These are phyloP conservation scores for Ceratocystis smalleyi DNA, from an alignment of 2,329 filamentous ascomycete genomes.

Conservation along the genomic window DNA sequence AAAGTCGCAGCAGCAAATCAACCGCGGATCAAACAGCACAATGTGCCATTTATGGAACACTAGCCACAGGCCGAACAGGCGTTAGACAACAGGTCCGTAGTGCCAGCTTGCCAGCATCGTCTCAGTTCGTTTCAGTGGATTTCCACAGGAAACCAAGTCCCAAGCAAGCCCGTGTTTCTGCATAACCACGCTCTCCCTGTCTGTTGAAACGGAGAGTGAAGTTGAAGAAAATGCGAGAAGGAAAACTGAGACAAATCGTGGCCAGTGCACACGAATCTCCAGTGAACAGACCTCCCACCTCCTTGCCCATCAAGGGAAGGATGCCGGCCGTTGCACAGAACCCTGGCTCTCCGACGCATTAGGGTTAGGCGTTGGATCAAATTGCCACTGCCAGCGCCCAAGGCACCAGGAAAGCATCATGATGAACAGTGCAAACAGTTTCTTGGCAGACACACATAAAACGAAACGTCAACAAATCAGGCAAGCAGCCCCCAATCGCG, in stretches of 20 bases:
- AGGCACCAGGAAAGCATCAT: not conserved
- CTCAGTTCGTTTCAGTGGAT: not conserved
- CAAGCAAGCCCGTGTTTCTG: no score
- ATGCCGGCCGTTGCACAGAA: not conserved
- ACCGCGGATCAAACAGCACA: not conserved
- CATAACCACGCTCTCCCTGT: not conserved
- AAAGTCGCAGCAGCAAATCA: not conserved
- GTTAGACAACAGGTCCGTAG: not conserved
- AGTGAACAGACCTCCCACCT: no score
- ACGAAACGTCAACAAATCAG: not conserved
- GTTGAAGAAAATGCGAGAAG: not conserved
- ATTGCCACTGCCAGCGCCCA: not conserved
- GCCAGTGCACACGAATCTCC: not conserved
- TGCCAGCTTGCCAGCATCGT: not conserved
- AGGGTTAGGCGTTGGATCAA: not conserved
- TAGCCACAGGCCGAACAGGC: no score
- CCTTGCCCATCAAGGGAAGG: not conserved
- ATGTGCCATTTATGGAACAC: not conserved
- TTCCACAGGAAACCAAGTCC: not conserved
- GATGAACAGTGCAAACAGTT: not conserved
- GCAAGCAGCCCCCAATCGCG: not conserved
- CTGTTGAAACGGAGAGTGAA: not conserved
- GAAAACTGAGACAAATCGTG: not conserved
- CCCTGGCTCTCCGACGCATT: not conserved
- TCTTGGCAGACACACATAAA: not conserved